These are phyloP conservation scores for Candida dubliniensis DNA, from an alignment of 1,139 yeast species.

Conservation along the genomic window DNA sequence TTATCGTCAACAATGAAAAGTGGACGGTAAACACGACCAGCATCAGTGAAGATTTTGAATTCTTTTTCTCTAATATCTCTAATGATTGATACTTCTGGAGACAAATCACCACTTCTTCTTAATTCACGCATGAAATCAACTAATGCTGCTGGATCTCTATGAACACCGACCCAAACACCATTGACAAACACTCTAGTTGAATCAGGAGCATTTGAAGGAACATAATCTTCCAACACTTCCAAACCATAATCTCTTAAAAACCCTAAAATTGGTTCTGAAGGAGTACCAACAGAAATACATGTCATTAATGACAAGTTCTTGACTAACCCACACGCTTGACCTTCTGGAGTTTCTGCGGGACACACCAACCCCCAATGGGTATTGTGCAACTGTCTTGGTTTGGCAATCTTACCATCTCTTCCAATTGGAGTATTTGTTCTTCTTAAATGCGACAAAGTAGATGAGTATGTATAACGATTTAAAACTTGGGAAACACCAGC, in stretches of 20 bases:
- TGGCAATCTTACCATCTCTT: conserved; percentile 96
- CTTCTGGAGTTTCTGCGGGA: conserved; percentile 99
- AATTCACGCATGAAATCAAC: conserved; percentile 88
- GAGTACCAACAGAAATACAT: conserved; percentile 95
- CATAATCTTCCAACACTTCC: conserved; percentile 95
- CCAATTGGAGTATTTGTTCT: conserved; percentile 99
- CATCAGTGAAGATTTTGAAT: conserved; percentile 94
- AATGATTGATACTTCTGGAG: conserved; percentile 94
- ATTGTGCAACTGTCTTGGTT: conserved; percentile 97
- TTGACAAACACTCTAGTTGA: conserved; percentile 94
- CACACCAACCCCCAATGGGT: conserved; percentile 99
- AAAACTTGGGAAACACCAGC: conserved; percentile 99
- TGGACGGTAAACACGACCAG: conserved; percentile 97
- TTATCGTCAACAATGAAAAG: conserved; percentile 88
- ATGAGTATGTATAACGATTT: conserved; percentile 95
- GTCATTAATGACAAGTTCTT: conserved; percentile 95
- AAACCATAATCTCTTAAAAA: conserved; percentile 99
- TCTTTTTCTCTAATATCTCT: conserved; percentile 97
- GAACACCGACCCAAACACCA: conserved; percentile 99
- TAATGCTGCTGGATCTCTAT: conserved; percentile 88
- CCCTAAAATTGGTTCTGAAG: conserved; percentile 92
- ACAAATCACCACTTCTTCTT: conserved; percentile 93
- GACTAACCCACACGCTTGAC: conserved; percentile 99
- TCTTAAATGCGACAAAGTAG: conserved; percentile 95
- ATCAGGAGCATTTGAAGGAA: conserved; percentile 88